phyloP scores from a whole-genome alignment of 495 filamentous ascomycete species.

The Xylaria acuta region DNA sequence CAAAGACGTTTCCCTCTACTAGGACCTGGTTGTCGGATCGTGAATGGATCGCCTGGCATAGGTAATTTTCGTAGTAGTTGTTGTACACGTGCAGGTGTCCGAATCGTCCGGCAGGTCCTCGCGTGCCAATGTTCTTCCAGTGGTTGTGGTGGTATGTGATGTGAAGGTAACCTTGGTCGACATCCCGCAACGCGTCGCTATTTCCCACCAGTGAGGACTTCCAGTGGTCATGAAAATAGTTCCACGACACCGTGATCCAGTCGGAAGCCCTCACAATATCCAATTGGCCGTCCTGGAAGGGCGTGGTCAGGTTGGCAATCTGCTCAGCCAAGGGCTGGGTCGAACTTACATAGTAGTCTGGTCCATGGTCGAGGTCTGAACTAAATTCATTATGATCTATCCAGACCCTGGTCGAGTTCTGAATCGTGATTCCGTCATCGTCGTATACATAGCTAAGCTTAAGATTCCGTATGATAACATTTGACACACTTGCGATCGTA shows the following conservation, averaged over 20 bases:
- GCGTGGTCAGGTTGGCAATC: constrained; percentile 23
- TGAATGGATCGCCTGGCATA: constrained; percentile 60
- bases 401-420: constrained; percentile 57
- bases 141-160: constrained; percentile 59
- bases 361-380: constrained; percentile 35
- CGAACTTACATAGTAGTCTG: constrained; percentile 47
- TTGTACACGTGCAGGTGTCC: constrained; percentile 60
- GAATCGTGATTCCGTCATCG: constrained; percentile 30
- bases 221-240: constrained; percentile 60
- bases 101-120: constrained; percentile 56
- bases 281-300: constrained; percentile 42
- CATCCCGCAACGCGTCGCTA: constrained; percentile 32
- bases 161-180: constrained; percentile 55
- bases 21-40: constrained; percentile 58
- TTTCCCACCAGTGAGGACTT: constrained; percentile 58
- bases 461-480: constrained; percentile 19
- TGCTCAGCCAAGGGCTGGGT: constrained; percentile 31
- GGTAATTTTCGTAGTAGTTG: constrained; percentile 51
- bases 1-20: constrained; percentile 36
- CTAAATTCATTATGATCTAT: constrained; percentile 61
- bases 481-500: neutral
- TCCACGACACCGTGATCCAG: constrained; percentile 59
- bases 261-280: constrained; percentile 57
- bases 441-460: constrained; percentile 22
- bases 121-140: constrained; percentile 57